Conservation (phyloP, 495 filamentous ascomycete genomes). For the Oidiodendron maius region DNA sequence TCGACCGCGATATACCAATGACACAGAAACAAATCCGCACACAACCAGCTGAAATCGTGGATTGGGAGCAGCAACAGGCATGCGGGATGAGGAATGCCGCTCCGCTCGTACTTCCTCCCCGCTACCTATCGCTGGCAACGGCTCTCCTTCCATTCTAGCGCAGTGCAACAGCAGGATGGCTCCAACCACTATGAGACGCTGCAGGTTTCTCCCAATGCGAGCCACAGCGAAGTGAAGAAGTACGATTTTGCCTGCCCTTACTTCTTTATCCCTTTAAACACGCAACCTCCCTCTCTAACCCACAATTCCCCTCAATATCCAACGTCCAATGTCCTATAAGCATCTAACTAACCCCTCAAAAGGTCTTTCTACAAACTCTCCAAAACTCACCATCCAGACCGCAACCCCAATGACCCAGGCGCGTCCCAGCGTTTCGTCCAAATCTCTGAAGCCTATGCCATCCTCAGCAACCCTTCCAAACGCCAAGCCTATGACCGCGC, state of each 20-base stretch:
- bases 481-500: conserved; percentile 78
- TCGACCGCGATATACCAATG: background rate
- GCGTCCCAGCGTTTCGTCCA: conserved; percentile 75
- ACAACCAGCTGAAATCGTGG: too few species aligned
- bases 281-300: conserved; percentile 5
- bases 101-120: conserved; percentile 21
- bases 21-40: too few species aligned
- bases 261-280: background rate
- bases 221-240: conserved; percentile 79
- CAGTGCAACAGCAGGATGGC: conserved; percentile 23
- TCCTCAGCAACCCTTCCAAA: conserved; percentile 64
- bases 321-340: background rate
- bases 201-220: conserved; percentile 61
- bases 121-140: conserved; percentile 13
- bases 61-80: background rate
- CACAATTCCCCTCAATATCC: background rate
- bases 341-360: background rate
- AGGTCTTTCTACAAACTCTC: conserved; percentile 91
- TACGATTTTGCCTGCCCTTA: conserved; percentile 25
- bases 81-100: conserved; percentile 24
- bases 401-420: conserved; percentile 67
- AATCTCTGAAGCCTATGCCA: conserved; percentile 80
- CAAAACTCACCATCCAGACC: conserved; percentile 90
- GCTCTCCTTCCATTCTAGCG: conserved; percentile 36
- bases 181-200: conserved; percentile 73